Base-by-base conservation (phyloP, 2,329 filamentous ascomycete species). In the Beauveria caledonica region DNA sequence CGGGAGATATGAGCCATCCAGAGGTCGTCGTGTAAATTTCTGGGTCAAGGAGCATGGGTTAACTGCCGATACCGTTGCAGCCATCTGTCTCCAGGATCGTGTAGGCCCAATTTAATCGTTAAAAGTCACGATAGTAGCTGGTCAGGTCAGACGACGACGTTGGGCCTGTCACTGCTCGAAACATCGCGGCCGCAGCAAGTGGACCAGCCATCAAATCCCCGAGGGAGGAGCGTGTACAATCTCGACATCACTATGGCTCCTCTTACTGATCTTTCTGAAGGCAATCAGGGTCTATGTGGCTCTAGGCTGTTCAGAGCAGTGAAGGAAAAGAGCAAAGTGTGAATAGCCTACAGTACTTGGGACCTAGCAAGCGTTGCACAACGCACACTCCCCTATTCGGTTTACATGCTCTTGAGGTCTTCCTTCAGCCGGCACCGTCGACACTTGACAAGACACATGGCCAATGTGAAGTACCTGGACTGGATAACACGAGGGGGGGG, bases 51-150 rank as follows among this genome's bases (percentile, higher is more conserved):
- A 46, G 40, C 40, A 42, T 59, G 27, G 39, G 49, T 59, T 10
- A 23, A n/a, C n/a, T 29, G 40, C 27, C 36, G 52, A 56, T 50
- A 51, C 59, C 52, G 52, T 60, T 56, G 45, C 52, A 60, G 52
- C 13, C 51, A 60, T 60, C 59, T 60, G 45, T 56, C 59, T 27
- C 52, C 51, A 42, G 13, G 59, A 60, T 60, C 52, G 52, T 60
- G 33, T 2, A 44, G 59, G 52, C 59, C 59, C 59, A 60, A 13
- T 60, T 60, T 56, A 45, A 50, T 60, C 45, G 45, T 45, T 40
- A 25, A 55, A 45, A 59, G 42, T 56, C 58, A 60, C 58, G 58
- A 60, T 60, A 45, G 17, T 50, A 42, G 46, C 48, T 52, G 48
- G 25, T 17, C 10, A 59, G 19, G 49, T 59, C 57, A 53, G 57